phyloP scores from a whole-genome alignment of 2,329 filamentous ascomycete genomes.

The Colletotrichum sojae region DNA sequence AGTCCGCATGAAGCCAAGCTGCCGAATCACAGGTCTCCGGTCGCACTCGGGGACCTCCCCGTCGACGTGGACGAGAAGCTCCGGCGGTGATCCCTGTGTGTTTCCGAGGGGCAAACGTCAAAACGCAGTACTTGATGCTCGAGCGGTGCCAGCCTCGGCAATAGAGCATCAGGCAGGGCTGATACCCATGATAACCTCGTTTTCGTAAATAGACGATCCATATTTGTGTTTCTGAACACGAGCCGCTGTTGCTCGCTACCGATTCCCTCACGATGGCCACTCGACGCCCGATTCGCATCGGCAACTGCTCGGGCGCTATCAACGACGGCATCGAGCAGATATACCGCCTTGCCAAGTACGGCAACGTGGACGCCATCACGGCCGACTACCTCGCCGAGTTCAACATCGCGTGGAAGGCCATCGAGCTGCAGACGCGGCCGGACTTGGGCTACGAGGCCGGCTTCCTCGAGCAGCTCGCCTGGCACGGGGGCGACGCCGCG shows the following conservation, averaged over 20 bases:
- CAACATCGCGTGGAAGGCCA: slow-evolving; percentile 64
- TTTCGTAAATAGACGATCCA: not conserved
- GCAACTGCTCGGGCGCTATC: slow-evolving; percentile 50
- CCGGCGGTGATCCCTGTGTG: slow-evolving; percentile 26
- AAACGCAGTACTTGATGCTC: not conserved
- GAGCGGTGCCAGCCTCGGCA: slow-evolving; percentile 1
- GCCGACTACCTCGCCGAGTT: slow-evolving; percentile 59
- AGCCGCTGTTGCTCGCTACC: too few species aligned
- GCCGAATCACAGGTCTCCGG: slow-evolving; percentile 6
- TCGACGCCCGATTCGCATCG: slow-evolving; percentile 51
- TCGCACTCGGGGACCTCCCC: slow-evolving; percentile 18
- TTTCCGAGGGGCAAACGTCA: not conserved
- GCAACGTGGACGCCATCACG: slow-evolving; percentile 53
- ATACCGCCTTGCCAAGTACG: slow-evolving; percentile 44
- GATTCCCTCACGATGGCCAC: not conserved
- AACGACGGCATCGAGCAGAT: slow-evolving; percentile 47
- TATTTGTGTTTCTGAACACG: too few species aligned
- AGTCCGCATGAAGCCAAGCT: slow-evolving; percentile 32
- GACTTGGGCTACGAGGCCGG: slow-evolving; percentile 54
- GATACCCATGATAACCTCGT: slow-evolving; percentile 15
- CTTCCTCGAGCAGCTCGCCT: slow-evolving; percentile 59
- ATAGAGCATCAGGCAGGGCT: not conserved
- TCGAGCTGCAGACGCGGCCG: slow-evolving; percentile 51
- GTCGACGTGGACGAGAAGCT: not conserved
- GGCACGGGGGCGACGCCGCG: slow-evolving; percentile 52